Evolutionary conservation across 2,329 filamentous ascomycete genomes (phyloP), one percentile per base, ranked within the genome.

Genomic region (Mollisiaceae sp.): DNA sequence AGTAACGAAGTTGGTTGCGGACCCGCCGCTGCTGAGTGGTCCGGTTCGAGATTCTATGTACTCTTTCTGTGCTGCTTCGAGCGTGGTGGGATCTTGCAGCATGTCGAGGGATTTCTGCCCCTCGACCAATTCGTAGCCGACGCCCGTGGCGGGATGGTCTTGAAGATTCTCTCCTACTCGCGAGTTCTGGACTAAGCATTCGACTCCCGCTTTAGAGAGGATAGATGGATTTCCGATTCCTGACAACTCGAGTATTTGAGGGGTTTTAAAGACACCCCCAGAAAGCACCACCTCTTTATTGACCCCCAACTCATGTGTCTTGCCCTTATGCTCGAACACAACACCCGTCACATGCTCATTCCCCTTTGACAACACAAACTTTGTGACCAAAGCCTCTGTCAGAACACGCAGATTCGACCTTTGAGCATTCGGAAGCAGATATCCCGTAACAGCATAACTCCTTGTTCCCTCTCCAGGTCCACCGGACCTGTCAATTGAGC

Each of bases 371-470:
- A 56, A 43, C 2, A 70, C 14, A 75, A 97, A 80, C 77, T 89
- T 91, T 75, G 87, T 91, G 67, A 95, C 93, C 87, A 92, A 94
- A 18, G 92, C 90, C 75, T 95, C 89, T 74, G 92, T 95, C 65
- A 97, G 82, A 66, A 97, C 83, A 50, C 91, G 94, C 76, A 97
- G 78, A 81, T 97, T 97, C 36, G 60, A 45, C 20, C 71, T 60
- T 6, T 41, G 15, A 27, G 59, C 62, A 57, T 64, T 68, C 3
- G 68, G 70, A 2, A 69, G 47, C 11, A 65, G 58, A 61, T 71
- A 72, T 15, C 72, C 72, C 1, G 71, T 68, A 0, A 67, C 63
- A 2, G 72, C 39, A 62, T 71, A 71, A 60, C 69, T 71, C 50
- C 69, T 62, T 43, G 69, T 71, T 24, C 62, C 65, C 20, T 54